Conservation (phyloP, 805 yeast genomes). For the Candida ascalaphidarum region DNA sequence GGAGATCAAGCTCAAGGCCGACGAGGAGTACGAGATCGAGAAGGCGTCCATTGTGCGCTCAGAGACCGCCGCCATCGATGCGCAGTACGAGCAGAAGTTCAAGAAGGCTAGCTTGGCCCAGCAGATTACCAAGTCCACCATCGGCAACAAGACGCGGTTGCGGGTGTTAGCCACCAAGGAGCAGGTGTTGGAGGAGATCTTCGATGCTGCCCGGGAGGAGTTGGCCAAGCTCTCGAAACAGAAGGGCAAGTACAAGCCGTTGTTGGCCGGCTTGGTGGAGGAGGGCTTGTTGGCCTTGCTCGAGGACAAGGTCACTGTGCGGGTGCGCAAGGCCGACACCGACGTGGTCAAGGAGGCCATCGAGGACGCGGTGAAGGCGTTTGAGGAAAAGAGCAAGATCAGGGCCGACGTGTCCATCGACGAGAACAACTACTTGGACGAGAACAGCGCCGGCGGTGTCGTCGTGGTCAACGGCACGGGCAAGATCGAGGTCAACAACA, state of each 20-base stretch:
- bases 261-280: slow-evolving; percentile 70
- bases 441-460: slow-evolving; percentile 79
- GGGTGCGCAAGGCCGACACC: slow-evolving; percentile 60
- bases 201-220: slow-evolving; percentile 57
- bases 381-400: slow-evolving; percentile 53
- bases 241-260: slow-evolving; percentile 51
- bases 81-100: slow-evolving; percentile 67
- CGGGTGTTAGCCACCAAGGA: slow-evolving; percentile 80
- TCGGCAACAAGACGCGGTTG: slow-evolving; percentile 91
- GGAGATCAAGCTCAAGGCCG: slow-evolving; percentile 91
- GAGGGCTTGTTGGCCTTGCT: slow-evolving; percentile 66
- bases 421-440: slow-evolving; percentile 49
- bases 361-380: slow-evolving; percentile 53
- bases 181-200: slow-evolving; percentile 64
- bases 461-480: slow-evolving; percentile 62
- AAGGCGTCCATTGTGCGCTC: slow-evolving; percentile 91
- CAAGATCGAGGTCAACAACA: slow-evolving; percentile 84
- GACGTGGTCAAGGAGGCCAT: slow-evolving; percentile 52
- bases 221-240: slow-evolving; percentile 53
- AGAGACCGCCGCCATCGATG: slow-evolving; percentile 84
- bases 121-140: slow-evolving; percentile 91
- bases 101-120: slow-evolving; percentile 90
- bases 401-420: slow-evolving; percentile 48
- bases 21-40: slow-evolving; percentile 97
- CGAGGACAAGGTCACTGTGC: slow-evolving; percentile 59